Percentiles rank a stretch among this genome's conserved stretches.
Conservation (phyloP, 202 grass and related monocot species). For the Setaria viridis region DNA sequence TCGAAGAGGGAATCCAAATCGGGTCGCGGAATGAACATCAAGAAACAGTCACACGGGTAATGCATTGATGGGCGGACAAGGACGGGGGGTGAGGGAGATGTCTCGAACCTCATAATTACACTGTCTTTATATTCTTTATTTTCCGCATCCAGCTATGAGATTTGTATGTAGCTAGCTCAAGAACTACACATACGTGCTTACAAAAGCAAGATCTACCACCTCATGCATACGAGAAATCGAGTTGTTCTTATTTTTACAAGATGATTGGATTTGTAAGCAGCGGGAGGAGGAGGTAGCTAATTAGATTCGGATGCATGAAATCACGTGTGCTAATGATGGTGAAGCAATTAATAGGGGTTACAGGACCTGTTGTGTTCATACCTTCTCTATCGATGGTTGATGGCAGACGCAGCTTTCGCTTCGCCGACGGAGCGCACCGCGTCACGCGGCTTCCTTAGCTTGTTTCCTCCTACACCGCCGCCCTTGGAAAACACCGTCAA, state of each 20-base stretch:
- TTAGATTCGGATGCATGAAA: conserved; percentile 40
- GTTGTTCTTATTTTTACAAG: neutral
- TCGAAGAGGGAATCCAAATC: conserved; percentile 43
- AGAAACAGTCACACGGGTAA: conserved; percentile 39
- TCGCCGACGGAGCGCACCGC: neutral
- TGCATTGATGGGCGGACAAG: conserved; percentile 52
- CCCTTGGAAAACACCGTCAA: neutral
- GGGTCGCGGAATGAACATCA: conserved; percentile 30
- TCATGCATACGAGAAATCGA: neutral
- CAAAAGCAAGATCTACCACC: neutral
- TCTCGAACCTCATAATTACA: conserved; percentile 44
- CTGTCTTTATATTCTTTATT: neutral
- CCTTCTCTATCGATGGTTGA: conserved; percentile 36
- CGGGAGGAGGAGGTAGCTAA: neutral
- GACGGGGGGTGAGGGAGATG: conserved; percentile 41
- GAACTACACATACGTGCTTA: neutral
- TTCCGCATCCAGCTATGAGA: neutral
- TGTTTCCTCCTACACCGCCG: neutral
- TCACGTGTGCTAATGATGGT: conserved; percentile 16
- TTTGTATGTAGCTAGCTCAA: neutral
- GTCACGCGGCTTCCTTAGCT: neutral
- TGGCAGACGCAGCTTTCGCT: neutral
- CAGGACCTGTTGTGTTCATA: conserved; percentile 28
- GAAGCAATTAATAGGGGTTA: neutral
- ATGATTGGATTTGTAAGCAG: neutral